phyloP scores from a whole-genome alignment of 306 rosid genomes.

The Cucurbita pepo region DNA sequence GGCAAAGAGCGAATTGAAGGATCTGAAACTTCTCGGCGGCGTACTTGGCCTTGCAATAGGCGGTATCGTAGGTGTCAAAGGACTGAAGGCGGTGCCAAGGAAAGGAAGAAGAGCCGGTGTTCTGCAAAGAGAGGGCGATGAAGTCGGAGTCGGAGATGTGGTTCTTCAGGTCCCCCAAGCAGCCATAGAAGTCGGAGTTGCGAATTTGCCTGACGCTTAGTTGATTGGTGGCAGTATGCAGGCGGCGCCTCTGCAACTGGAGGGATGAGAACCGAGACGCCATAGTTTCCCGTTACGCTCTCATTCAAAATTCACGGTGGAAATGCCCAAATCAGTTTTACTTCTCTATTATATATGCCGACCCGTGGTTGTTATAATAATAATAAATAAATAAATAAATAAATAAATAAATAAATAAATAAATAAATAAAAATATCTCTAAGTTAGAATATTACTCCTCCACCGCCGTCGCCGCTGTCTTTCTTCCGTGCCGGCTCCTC shows the following conservation, averaged over 20 bases:
- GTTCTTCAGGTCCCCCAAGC: slow-evolving; percentile 33
- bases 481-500: too few relatives aligned
- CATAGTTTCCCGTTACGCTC: neutral
- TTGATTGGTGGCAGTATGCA: slow-evolving; percentile 19
- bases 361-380: too few relatives aligned
- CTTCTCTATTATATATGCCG: too few relatives aligned
- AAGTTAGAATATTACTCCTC: too few relatives aligned
- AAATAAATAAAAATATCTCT: too few relatives aligned
- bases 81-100: slow-evolving; percentile 56
- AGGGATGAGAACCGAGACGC: neutral
- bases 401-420: too few relatives aligned
- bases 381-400: too few relatives aligned
- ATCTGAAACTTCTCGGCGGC: slow-evolving; percentile 68
- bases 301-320: neutral
- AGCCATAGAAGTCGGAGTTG: slow-evolving; percentile 38
- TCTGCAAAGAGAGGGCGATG: slow-evolving; percentile 51
- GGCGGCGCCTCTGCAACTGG: slow-evolving; percentile 34
- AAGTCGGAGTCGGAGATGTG: slow-evolving; percentile 47
- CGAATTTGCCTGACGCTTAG: slow-evolving; percentile 69
- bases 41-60: slow-evolving; percentile 52
- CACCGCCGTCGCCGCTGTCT: neutral
- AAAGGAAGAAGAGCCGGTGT: slow-evolving; percentile 47
- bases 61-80: slow-evolving; percentile 44
- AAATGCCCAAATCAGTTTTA: neutral
- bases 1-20: slow-evolving; percentile 74